Evolutionary conservation across 129 eudicot genomes (phyloP).

Genomic region (Cynara cardunculus): DNA sequence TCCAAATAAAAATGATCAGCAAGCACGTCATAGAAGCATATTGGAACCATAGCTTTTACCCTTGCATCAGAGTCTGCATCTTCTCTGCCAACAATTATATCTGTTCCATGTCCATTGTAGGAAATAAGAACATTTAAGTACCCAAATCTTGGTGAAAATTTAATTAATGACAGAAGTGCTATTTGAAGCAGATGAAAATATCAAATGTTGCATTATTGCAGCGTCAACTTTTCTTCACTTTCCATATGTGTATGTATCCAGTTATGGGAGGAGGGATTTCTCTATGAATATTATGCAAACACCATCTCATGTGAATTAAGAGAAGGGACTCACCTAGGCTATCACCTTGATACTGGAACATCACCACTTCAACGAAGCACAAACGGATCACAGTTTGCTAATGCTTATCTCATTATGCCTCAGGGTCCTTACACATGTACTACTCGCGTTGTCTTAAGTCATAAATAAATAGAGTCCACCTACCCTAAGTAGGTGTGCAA

Average conservation of each 20-base stretch:
- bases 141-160: neutral
- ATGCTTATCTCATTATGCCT: neutral
- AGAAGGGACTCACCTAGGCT: neutral
- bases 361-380: neutral
- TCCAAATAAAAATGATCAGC: slow-evolving; percentile 77
- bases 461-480: neutral
- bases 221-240: neutral
- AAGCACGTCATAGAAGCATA: slow-evolving; percentile 88
- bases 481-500: neutral
- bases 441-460: no score
- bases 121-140: slow-evolving; percentile 4
- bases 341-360: no score
- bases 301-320: neutral
- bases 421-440: neutral
- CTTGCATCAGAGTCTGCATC: slow-evolving; percentile 44
- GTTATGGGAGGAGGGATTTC: no score
- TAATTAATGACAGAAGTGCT: neutral
- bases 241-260: neutral
- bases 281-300: no score
- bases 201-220: neutral
- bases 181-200: neutral
- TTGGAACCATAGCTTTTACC: slow-evolving; percentile 42
- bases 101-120: slow-evolving; percentile 51
- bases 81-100: slow-evolving; percentile 61
- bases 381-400: neutral